Base-by-base conservation (phyloP, 1,284 basidiomycete species). In the Ceratobasidium sp. region DNA sequence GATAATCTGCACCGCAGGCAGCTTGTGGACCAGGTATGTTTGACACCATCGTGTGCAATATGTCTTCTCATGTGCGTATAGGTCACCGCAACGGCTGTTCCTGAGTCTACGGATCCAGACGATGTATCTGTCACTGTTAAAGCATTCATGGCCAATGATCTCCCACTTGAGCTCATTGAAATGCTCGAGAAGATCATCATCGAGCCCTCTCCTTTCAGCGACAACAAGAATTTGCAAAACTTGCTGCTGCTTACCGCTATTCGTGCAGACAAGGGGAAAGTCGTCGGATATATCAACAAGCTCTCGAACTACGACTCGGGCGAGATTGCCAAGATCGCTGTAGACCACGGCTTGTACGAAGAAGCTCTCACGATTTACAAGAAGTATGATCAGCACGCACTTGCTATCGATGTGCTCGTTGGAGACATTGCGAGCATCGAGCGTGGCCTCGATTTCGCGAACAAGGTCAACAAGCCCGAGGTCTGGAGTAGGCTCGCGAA, bases 111-210 rank as follows among this genome's bases (percentile, higher is more conserved):
- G 34, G 97, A 99, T 79, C 96, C 97, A 0, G 97, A 99, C 79
- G 97, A 99, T 83, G 97, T 99, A 61, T 98, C 97, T 0, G 86
- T 97, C 67, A 98, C 97, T 36, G 97, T 99, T 86, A 98, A 98
- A 84, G 95, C 97, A 0, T 99, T 99, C 89, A 89, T 99, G 79
- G 91, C 94, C 59, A 97, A 96, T 39, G 97, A 99, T 81, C 89
- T 99, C 48, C 97, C 97, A 12, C 92, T 97, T 36, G 96, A 99
- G 83, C 88, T 99, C 75, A 97, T 99, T 77, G 97, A 99, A 81
- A 85, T 99, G 61, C 85, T 99, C 76, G 97, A 99, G 86, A 99
- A 99, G 87, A 98, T 99, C 79, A 93, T 99, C 80, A 89, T 99
- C 72, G 96, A 99, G 81, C 92, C 92, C 0, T 98, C 97, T 41